Base-by-base conservation (phyloP, 129 eudicot genomes). In the Dittrichia graveolens region DNA sequence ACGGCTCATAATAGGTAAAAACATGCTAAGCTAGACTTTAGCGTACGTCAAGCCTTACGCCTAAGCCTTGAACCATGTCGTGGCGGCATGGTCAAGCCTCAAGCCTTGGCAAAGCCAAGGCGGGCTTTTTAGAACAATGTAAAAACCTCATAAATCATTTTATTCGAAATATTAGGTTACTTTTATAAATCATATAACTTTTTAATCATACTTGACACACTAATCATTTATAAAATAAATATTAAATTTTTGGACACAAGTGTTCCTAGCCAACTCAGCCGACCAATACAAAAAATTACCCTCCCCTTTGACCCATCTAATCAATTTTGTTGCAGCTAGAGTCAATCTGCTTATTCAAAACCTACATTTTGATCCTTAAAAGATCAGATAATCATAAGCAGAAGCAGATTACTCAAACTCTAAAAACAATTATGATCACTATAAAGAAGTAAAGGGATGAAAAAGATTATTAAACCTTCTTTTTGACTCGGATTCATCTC, bases 401-500 rank as follows among this genome's bases (percentile, higher is more conserved):
- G 16, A 63, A 40, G 41, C 35, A 66, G n/a, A 12, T 66, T 66
- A 66, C 57, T 31, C 7, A 46, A 66, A 31, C 38, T 7, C 5
- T 42, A 63, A 5, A 41, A 41, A 41, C 14, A 2, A 5, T 16
- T 24, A 69, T 18, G 2, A 16, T 38, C 13, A 69, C 38, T 50
- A 37, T 69, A 8, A 38, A 9, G 4, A 41, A 71, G 11, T 7
- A 16, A 18, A 45, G 10, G n/a, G 1, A 35, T 0, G 14, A 14
- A 9, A 35, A 9, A 49, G 19, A 35, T 37, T 6, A 49, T 52
- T 19, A 76, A 79, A 91, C 97, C 97, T 91, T 84, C 88, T 84
- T 80, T 91, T 91, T 1, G 97, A 89, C 78, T 86, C 96, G 1
- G 89, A 84, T 79, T 92, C 96, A 53, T 88, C 96, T 64, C 87